phyloP scores from a whole-genome alignment of 2,329 filamentous ascomycete genomes.

The Fusarium sp. region DNA sequence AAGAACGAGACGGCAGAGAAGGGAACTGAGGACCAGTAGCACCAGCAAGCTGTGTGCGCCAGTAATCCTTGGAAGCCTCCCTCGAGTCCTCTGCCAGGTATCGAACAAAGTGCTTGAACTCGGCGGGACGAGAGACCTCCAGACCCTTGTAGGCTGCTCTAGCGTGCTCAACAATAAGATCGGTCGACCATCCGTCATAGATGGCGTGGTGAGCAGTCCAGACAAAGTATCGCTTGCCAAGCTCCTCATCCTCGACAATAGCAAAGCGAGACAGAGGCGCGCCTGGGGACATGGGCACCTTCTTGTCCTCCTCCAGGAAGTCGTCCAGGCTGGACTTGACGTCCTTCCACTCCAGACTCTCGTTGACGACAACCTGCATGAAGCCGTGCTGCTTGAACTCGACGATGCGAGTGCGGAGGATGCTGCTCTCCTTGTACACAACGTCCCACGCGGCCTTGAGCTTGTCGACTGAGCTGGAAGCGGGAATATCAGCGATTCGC shows the following conservation, averaged over 20 bases:
- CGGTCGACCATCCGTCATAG: slow-evolving; percentile 48
- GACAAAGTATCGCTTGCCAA: slow-evolving; percentile 47
- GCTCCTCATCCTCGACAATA: slow-evolving; percentile 42
- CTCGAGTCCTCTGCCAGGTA: slow-evolving; percentile 33
- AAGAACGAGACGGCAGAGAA: slow-evolving; percentile 39
- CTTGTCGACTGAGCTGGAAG: slow-evolving; percentile 47
- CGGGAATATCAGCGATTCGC: slow-evolving; percentile 55
- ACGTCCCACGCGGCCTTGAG: slow-evolving; percentile 57
- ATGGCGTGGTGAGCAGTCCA: slow-evolving; percentile 49
- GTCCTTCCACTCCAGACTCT: slow-evolving; percentile 49
- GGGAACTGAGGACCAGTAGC: slow-evolving; percentile 43
- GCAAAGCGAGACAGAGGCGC: slow-evolving; percentile 58
- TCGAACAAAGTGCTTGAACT: slow-evolving; percentile 45
- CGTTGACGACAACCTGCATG: slow-evolving; percentile 58
- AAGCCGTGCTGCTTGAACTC: slow-evolving; percentile 56
- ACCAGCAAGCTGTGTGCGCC: slow-evolving; percentile 38
- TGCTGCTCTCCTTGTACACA: slow-evolving; percentile 51
- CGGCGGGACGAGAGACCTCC: slow-evolving; percentile 33
- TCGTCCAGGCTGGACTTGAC: slow-evolving; percentile 48
- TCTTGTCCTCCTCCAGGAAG: slow-evolving; percentile 55
- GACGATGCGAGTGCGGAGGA: slow-evolving; percentile 61
- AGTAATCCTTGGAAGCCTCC: slow-evolving; percentile 38
- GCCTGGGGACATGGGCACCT: slow-evolving; percentile 55
- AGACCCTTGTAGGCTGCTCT: slow-evolving; percentile 35
- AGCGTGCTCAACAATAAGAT: slow-evolving; percentile 41